Evolutionary conservation across 176 grass and related monocot species (phyloP), one percentile per base, ranked within the genome.

Genomic region (Musa schizocarpa): DNA sequence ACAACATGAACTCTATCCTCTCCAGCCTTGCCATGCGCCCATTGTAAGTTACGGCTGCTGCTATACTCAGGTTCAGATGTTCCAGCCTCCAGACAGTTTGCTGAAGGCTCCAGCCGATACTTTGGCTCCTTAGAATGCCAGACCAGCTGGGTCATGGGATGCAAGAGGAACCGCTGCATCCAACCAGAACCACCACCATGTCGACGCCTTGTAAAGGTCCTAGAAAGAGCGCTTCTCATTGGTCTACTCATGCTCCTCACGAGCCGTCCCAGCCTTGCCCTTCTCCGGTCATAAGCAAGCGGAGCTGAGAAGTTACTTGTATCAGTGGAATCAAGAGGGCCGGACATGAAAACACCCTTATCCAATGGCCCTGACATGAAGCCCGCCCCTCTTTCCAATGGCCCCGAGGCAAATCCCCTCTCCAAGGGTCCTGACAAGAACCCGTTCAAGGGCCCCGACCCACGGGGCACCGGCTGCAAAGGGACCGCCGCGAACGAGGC

Each of bases 1-100:
- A 96, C 93, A 53, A 96, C 87, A 54, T 96, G 87, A 52, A 96
- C 87, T 48, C 89, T 79, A 83, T 96, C 93, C 84, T 96, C 93
- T 13, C 93, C 93, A 2, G 89, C 89, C 51, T 88, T 88, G 1
- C 89, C 89, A 59, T 96, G 93, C 54, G 93, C 93, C 93, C 93
- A 96, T 63, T 96, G 89, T 55, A 96, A 85, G 49, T 83, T 85
- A 65, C 51, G 14, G 23, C n/a, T 4, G 0, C 59, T 14, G 48
- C 58, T 89, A 77, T 96, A 89, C 80, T 92, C 92, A 24, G 82
- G 86, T 19, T 96, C 92, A 12, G 88, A 86, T 14, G 85, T 55
- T 26, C 84, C 88, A 79, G 77, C 77, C 52, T 88, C 83, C 54
- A 89, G 53, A 29, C 86, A 82, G 54, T 74, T 84, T 20, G 56